These are phyloP conservation scores for Lunularia cruciata DNA, from an alignment of 225 moss, liverwort and hornwort genomes.

Conservation along the genomic window DNA sequence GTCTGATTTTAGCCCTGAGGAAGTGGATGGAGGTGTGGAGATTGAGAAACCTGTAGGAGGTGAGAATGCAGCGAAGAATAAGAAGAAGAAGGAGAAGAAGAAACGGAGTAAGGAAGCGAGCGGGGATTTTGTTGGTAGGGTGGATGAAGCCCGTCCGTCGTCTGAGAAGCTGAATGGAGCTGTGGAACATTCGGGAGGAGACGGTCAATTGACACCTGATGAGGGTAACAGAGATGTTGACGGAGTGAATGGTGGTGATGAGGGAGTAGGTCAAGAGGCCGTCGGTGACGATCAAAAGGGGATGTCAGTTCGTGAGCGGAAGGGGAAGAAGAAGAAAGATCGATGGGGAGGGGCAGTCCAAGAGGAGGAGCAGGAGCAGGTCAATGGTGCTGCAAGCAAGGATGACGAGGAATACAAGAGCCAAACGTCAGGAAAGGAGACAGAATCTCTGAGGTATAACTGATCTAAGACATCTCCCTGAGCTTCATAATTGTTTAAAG, in stretches of 20 bases:
- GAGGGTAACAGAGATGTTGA: not conserved
- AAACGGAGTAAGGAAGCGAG: not conserved
- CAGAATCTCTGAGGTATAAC: constrained; percentile 8
- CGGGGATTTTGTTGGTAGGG: not conserved
- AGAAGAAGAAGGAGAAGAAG: constrained; percentile 18
- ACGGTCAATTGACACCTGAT: constrained; percentile 7
- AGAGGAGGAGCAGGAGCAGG: not conserved
- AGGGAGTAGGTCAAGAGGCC: not conserved
- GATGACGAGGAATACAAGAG: not conserved
- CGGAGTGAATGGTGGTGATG: not conserved
- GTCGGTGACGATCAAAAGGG: not conserved
- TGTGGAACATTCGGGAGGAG: not conserved
- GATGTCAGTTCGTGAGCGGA: constrained; percentile 42
- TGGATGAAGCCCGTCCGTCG: constrained; percentile 7
- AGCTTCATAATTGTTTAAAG: not conserved
- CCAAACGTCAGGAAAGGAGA: constrained; percentile 1
- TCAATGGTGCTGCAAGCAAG: not conserved
- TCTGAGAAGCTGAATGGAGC: constrained; percentile 16
- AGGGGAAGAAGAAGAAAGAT: constrained; percentile 48
- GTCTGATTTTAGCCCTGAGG: not conserved
- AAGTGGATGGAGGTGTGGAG: not conserved
- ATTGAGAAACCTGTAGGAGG: not conserved
- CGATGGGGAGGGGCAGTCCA: constrained; percentile 43
- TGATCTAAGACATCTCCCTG: not conserved
- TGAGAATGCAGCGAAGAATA: constrained; percentile 19